phyloP scores from a whole-genome alignment of 352 stramenopile species.

The Pythium pectinolyticum region DNA sequence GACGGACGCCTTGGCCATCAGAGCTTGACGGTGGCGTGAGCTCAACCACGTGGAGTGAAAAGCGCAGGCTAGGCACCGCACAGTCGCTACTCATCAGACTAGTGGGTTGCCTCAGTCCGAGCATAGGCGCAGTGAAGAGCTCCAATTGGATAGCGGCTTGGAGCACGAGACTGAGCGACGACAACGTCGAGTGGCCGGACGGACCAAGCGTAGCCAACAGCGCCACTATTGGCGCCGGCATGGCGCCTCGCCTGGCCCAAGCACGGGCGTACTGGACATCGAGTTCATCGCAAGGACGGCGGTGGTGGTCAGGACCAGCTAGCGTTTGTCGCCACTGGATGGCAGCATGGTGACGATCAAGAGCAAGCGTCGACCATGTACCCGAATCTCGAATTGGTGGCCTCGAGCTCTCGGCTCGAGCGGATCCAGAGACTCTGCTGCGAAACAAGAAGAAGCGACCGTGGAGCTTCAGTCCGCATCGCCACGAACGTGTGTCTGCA shows the following conservation, averaged over 20 bases:
- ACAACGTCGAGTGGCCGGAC: neutral
- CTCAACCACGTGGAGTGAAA: slow-evolving; percentile 10
- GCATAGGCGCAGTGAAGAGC: neutral
- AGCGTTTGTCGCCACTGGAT: slow-evolving; percentile 2
- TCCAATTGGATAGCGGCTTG: neutral
- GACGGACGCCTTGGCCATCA: neutral
- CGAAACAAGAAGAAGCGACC: slow-evolving; percentile 25
- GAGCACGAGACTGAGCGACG: neutral
- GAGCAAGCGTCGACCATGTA: neutral
- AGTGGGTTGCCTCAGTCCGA: neutral
- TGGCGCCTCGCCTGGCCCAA: neutral
- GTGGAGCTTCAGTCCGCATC: slow-evolving; percentile 18
- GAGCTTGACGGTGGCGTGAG: neutral
- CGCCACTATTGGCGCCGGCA: neutral
- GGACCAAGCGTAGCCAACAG: neutral
- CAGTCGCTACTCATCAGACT: neutral
- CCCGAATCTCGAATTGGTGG: too few relatives aligned
- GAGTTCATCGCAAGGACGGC: neutral
- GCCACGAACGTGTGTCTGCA: neutral
- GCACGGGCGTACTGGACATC: neutral
- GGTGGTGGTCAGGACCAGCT: neutral
- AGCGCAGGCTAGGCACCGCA: neutral
- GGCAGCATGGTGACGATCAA: slow-evolving; percentile 5
- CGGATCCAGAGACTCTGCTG: neutral
- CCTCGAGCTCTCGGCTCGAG: neutral